phyloP scores from a whole-genome alignment of 345 rosid species.

The Eutrema yunnanense region DNA sequence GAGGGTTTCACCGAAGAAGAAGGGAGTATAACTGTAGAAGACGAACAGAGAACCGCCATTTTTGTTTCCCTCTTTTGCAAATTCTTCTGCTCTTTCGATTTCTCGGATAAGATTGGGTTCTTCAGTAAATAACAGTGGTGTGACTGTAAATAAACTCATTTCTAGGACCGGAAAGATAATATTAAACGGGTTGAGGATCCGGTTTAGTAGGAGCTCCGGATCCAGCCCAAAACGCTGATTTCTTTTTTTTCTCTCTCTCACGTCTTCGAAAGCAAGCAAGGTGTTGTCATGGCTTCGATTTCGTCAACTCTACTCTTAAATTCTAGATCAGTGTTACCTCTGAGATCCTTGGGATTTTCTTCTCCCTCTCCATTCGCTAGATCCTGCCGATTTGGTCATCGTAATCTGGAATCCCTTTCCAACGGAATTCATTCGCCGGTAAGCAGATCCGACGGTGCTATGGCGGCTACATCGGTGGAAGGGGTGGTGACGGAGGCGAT shows the following conservation, averaged over 20 bases:
- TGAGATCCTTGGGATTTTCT: background rate
- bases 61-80: background rate
- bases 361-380: slow-evolving; percentile 15
- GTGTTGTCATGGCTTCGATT: slow-evolving; percentile 36
- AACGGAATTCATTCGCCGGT: slow-evolving; percentile 32
- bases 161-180: background rate
- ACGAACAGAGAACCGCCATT: slow-evolving; percentile 44
- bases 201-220: slow-evolving; percentile 7
- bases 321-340: slow-evolving; percentile 9
- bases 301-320: slow-evolving; percentile 32
- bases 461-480: slow-evolving; percentile 30
- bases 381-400: slow-evolving; percentile 8
- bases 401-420: background rate
- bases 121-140: slow-evolving; percentile 13
- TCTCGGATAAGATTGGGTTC: slow-evolving; percentile 38
- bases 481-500: slow-evolving; percentile 50
- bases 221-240: background rate
- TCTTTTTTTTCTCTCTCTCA: background rate
- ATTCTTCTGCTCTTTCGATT: background rate
- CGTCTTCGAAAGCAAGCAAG: background rate
- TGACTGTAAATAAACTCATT: background rate
- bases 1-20: slow-evolving; percentile 20
- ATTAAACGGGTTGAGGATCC: slow-evolving; percentile 18
- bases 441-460: slow-evolving; percentile 19
- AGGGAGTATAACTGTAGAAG: slow-evolving; percentile 31